Evolutionary conservation across 257 asterid species (phyloP).

Genomic region (Lithospermum erythrorhizon): DNA sequence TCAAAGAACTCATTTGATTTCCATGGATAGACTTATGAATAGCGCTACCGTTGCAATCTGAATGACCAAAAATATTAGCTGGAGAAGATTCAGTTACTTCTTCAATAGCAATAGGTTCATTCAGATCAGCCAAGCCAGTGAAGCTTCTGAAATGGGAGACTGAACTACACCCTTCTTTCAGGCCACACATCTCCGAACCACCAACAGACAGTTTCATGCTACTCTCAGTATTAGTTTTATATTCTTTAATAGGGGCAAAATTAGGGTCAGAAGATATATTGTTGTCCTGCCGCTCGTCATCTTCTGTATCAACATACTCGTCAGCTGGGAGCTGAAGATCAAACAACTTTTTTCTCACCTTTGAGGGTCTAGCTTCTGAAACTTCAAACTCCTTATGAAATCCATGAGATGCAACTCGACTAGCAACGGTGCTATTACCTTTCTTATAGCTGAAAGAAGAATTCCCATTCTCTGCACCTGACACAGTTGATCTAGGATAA

Average conservation of each 20-base stretch:
- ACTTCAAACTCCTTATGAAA: conserved; percentile 39
- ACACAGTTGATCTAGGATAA: conserved; percentile 37
- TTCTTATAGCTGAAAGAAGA: conserved; percentile 70
- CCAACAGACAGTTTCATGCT: conserved; percentile 15
- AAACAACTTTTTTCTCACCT: conserved; percentile 72
- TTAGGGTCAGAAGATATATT: conserved; percentile 21
- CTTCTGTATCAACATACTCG: conserved; percentile 60
- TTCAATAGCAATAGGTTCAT: conserved; percentile 60
- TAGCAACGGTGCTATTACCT: conserved; percentile 30
- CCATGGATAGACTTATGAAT: conserved; percentile 17
- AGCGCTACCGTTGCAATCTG: conserved; percentile 26
- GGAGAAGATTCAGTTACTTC: conserved; percentile 37
- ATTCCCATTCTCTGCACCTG: conserved; percentile 43
- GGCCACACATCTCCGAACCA: conserved; percentile 17
- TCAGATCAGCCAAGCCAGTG: conserved; percentile 61
- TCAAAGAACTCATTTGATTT: conserved; percentile 19
- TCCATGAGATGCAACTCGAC: conserved; percentile 24
- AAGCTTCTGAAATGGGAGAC: conserved; percentile 32
- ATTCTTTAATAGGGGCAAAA: conserved; percentile 19
- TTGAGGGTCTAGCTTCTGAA: conserved; percentile 61
- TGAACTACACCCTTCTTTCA: conserved; percentile 29
- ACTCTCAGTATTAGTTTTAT: conserved; percentile 18
- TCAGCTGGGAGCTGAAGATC: conserved; percentile 94
- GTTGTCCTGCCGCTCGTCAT: conserved; percentile 27
- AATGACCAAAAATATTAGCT: conserved; percentile 34